Evolutionary conservation across 352 stramenopile genomes (phyloP), one percentile per base, ranked within the genome.

Genomic region (Phytophthora syringae): DNA sequence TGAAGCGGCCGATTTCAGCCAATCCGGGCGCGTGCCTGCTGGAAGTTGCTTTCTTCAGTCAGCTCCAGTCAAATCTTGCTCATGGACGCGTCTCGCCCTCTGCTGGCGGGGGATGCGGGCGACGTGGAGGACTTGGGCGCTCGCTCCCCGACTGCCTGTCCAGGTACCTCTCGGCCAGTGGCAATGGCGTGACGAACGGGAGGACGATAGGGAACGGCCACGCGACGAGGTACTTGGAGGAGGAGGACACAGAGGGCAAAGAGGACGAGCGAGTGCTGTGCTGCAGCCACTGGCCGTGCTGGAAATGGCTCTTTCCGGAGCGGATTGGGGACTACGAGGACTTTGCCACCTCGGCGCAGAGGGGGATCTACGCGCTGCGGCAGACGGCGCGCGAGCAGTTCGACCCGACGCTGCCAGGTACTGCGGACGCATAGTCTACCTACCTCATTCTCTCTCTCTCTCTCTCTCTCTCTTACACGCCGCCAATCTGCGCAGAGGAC

Each of bases 281-380:
- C 22, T 73, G 57, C 42, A 73, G 65, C 18, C 64, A 80, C 10
- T 86, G 70, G 79, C 67, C 57, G 13, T 90, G 82, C 73, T 88
- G 79, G 82, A 84, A 86, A 20, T 88, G 79, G 79, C 39, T 87
- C 53, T 83, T 88, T 28, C 77, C 79, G 0, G 71, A 86, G 2
- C 79, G 76, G 2, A 75, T 89, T 32, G 52, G 56, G 1, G 82
- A 86, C 48, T 90, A 90, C 56, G 82, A 88, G 40, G 82, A 90
- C 60, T 90, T 90, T 74, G 80, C 72, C 6, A 75, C 74, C 20
- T 76, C 79, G 6, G 79, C 80, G 15, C 73, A 86, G 68, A 79
- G 82, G 24, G 79, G 89, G 45, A 82, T 90, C 64, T 85, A 82
- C 54, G 75, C 70, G 11, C 67, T 90, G 34, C 79, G 80, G 7